These are phyloP conservation scores for Starmerella potacharoeniae DNA, from an alignment of 805 yeast species.

Conservation along the genomic window DNA sequence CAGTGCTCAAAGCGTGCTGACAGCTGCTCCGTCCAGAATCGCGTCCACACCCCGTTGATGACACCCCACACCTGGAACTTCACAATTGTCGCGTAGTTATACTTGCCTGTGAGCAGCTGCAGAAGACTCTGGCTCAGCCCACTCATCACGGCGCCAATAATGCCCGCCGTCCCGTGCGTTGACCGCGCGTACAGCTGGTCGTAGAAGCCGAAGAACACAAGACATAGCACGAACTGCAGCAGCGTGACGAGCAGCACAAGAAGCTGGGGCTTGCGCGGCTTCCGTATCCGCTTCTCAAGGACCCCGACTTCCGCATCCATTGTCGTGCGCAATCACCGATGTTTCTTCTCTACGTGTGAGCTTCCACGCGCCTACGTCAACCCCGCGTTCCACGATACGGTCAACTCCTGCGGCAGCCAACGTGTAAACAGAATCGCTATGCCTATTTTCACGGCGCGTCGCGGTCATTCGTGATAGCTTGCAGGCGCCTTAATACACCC, in stretches of 20 bases:
- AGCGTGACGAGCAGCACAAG: constrained; percentile 15
- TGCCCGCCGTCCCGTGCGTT: constrained; percentile 27
- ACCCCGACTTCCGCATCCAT: constrained; percentile 21
- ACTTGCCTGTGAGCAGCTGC: constrained; percentile 22
- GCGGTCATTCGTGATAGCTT: too few species aligned
- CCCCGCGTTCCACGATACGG: background rate
- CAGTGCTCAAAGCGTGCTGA: constrained; percentile 19
- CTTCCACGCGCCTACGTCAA: background rate
- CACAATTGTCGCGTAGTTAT: constrained; percentile 18
- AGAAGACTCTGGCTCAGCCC: constrained; percentile 29
- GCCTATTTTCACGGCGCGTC: too few species aligned
- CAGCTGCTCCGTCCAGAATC: constrained; percentile 30
- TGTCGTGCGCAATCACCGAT: background rate
- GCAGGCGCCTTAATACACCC: too few species aligned
- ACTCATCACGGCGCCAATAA: constrained; percentile 25
- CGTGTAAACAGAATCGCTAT: too few species aligned
- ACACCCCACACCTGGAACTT: constrained; percentile 32
- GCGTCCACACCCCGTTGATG: constrained; percentile 29
- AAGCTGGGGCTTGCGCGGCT: constrained; percentile 18
- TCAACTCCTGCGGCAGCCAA: background rate
- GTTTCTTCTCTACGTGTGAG: background rate
- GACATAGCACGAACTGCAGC: constrained; percentile 21
- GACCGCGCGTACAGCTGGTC: constrained; percentile 21
- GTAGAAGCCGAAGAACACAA: constrained; percentile 21
- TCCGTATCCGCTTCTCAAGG: constrained; percentile 22